Evolutionary conservation across 139 green algal species (phyloP), one percentile per base, ranked within the genome.

Genomic region (Ettlia oleoabundans): DNA sequence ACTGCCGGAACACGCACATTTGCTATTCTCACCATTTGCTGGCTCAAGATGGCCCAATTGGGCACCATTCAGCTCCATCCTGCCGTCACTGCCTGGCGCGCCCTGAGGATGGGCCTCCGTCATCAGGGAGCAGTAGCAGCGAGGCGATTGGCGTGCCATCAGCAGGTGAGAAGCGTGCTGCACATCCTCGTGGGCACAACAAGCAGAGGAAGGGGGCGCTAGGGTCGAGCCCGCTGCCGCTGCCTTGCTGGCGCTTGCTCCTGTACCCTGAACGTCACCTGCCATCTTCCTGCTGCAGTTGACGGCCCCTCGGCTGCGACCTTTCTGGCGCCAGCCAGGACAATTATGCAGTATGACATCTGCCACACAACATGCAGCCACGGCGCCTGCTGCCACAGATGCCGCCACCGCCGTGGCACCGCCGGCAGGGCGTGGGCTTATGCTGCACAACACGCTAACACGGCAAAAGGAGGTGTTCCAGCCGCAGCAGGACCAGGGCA

Each of bases 381-480:
- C 33, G 33, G 33, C 40, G 6, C 32, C n/a, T 4, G 55, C 58
- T 10, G 37, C 35, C 1, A 6, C n/a, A 13, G 24, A 38, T 2
- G 55, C 55, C 28, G 55, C 28, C 35, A 22, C 73, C 63, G 63
- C 63, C 63, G n/a, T 28, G 21, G 8, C 63, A 30, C 63, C 21
- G 28, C 38, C 53, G 72, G 51, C 65, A 15, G 15, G 10, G 65
- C 33, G 42, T 4, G 42, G 78, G 66, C 85, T 95, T 64, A 76
- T 87, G 55, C 86, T 99, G 47, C 93, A 96, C 89, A 98, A 99
- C 90, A 98, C 94, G 0, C 92, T 98, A 89, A 84, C 77, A 0
- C 77, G 92, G 0, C 70, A 69, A 28, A 99, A 99, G 86, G 89
- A 98, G 83, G 35, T 51, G 3, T 98, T 99, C 82, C 65, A 3